Percentiles rank a stretch among this genome's conserved stretches.
Evolutionary conservation across 202 grass and related monocot species (phyloP).

Genomic region (Panicum hallii): DNA sequence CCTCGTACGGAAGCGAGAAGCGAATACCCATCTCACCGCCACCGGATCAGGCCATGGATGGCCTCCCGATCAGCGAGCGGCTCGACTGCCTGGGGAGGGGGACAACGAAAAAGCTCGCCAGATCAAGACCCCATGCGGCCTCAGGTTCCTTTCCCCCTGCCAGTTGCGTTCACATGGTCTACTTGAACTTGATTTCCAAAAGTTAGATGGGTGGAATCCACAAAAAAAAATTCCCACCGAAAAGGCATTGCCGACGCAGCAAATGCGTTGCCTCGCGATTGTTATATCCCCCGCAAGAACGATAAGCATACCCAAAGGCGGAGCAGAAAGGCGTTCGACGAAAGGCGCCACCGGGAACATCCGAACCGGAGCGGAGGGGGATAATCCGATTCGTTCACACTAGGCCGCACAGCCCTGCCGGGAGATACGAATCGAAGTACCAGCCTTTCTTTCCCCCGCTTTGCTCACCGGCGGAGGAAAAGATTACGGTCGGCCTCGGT

Average conservation of each 20-base stretch:
- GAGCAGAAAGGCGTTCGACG: neutral
- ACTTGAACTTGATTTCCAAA: neutral
- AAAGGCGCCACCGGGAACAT: neutral
- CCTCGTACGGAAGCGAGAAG: neutral
- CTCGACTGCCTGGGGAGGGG: no score
- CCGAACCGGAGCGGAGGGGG: neutral
- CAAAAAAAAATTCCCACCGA: neutral
- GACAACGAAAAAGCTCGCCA: neutral
- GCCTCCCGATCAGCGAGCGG: no score
- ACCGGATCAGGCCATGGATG: neutral
- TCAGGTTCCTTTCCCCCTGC: neutral
- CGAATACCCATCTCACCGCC: neutral
- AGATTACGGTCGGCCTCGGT: neutral
- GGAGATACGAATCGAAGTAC: conserved; percentile 9
- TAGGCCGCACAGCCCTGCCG: neutral
- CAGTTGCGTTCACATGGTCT: neutral
- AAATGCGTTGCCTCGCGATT: neutral
- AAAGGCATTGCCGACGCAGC: neutral
- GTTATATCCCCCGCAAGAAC: conserved; percentile 6
- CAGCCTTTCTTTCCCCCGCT: neutral
- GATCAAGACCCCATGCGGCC: neutral
- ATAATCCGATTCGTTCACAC: neutral
- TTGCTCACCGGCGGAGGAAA: neutral
- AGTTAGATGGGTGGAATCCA: neutral
- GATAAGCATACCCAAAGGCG: conserved; percentile 7